Conservation (phyloP, 2,329 filamentous ascomycete genomes). For the Colletotrichum agaves region DNA sequence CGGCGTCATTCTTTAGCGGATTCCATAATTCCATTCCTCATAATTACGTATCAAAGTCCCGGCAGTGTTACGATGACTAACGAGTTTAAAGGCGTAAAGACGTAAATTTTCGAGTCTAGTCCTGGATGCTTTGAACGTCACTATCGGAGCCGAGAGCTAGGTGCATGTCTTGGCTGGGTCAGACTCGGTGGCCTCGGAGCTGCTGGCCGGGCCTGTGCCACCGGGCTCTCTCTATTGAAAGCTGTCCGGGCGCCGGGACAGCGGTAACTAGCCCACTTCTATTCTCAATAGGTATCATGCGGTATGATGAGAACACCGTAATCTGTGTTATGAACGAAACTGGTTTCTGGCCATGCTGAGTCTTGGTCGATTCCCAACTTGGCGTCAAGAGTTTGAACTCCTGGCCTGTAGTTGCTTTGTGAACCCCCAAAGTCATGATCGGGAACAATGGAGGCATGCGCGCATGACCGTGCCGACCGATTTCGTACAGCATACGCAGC, state of each 20-base stretch:
- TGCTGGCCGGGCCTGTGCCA: not conserved
- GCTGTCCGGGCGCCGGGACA: not conserved
- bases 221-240: not conserved
- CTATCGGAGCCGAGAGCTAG: not conserved
- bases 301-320: no score
- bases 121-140: not conserved
- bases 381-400: no score
- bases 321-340: no score
- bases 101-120: not conserved
- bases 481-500: no score
- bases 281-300: not conserved
- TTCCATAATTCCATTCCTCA: not conserved
- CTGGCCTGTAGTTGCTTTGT: no score
- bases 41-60: not conserved
- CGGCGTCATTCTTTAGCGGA: conserved; percentile 8
- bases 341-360: no score
- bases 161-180: not conserved
- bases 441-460: no score
- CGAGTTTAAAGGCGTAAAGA: not conserved
- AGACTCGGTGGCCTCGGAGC: not conserved
- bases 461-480: no score
- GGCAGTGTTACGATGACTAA: conserved; percentile 14
- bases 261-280: not conserved
- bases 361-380: no score
- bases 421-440: no score